Evolutionary conservation across 768 basidiomycete species (phyloP).

Genomic region (Podaxis sp.): DNA sequence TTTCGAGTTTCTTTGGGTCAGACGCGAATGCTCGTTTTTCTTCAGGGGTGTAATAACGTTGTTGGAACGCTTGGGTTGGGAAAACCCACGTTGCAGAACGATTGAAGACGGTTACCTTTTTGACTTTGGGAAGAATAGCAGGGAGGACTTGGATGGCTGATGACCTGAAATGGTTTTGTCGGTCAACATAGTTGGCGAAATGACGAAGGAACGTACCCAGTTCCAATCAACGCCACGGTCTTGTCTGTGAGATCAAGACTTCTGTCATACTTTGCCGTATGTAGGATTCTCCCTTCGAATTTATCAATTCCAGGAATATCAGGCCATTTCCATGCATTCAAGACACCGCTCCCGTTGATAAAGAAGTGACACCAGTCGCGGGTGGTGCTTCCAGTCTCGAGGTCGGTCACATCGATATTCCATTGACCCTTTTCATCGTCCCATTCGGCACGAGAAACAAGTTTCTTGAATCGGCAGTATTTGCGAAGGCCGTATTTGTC

Average conservation of each 20-base stretch:
- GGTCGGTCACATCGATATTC: conserved; percentile 22
- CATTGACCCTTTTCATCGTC: conserved; percentile 21
- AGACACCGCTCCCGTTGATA: conserved; percentile 26
- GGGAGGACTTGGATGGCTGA: conserved; percentile 31
- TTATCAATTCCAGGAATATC: conserved; percentile 28
- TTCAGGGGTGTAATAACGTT: conserved; percentile 33
- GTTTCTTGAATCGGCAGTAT: conserved; percentile 22
- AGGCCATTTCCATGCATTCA: conserved; percentile 35
- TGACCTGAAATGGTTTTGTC: conserved; percentile 19
- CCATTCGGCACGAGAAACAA: conserved; percentile 24
- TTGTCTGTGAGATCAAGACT: conserved; percentile 27
- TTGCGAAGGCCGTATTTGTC: conserved; percentile 22
- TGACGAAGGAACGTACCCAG: conserved; percentile 18
- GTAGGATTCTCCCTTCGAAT: conserved; percentile 28
- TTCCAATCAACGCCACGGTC: conserved; percentile 35
- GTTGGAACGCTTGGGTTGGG: conserved; percentile 20
- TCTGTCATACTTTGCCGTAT: conserved; percentile 29
- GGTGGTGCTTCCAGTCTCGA: conserved; percentile 9
- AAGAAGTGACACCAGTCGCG: conserved; percentile 26
- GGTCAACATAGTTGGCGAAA: neutral
- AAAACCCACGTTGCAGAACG: conserved; percentile 30
- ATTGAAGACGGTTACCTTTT: conserved; percentile 32
- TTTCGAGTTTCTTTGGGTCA: conserved; percentile 35
- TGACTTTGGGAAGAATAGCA: conserved; percentile 28
- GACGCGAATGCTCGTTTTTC: conserved; percentile 36